Percentiles rank a stretch among this genome's conserved stretches.
phyloP scores from a whole-genome alignment of 2,329 filamentous ascomycete species.

The Arthrobotrys conoides region DNA sequence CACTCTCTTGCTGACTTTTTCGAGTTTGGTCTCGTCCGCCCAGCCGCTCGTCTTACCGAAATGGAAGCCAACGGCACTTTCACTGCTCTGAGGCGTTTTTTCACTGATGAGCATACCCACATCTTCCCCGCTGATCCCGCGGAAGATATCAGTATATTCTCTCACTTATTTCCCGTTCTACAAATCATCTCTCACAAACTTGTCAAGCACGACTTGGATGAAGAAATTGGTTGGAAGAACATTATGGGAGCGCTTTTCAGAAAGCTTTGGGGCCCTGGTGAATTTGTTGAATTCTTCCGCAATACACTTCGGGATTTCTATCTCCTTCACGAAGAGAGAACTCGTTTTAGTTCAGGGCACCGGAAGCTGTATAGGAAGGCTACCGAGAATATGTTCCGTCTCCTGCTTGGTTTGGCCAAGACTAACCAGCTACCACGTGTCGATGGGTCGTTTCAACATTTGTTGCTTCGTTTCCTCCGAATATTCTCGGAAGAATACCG shows the following conservation, averaged over 20 bases:
- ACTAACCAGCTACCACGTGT: neutral
- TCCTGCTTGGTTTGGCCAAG: neutral
- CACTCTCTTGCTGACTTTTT: conserved; percentile 6
- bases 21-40: neutral
- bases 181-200: conserved; percentile 1
- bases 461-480: conserved; percentile 29
- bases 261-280: conserved; percentile 21
- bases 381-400: conserved; percentile 11
- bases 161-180: conserved; percentile 29
- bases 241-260: conserved; percentile 19
- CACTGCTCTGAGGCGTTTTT: conserved; percentile 36
- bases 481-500: conserved; percentile 36
- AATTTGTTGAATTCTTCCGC: conserved; percentile 30
- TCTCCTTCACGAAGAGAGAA: conserved; percentile 22
- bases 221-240: neutral
- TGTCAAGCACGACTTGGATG: neutral
- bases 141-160: conserved; percentile 9
- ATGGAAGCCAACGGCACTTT: conserved; percentile 24
- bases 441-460: neutral
- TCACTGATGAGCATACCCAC: conserved; percentile 5
- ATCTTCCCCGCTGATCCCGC: neutral
- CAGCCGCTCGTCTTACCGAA: neutral
- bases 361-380: conserved; percentile 19
- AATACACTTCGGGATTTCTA: conserved; percentile 18
- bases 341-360: neutral